Conservation (phyloP, 306 rosid genomes). For the Quercus alba region DNA sequence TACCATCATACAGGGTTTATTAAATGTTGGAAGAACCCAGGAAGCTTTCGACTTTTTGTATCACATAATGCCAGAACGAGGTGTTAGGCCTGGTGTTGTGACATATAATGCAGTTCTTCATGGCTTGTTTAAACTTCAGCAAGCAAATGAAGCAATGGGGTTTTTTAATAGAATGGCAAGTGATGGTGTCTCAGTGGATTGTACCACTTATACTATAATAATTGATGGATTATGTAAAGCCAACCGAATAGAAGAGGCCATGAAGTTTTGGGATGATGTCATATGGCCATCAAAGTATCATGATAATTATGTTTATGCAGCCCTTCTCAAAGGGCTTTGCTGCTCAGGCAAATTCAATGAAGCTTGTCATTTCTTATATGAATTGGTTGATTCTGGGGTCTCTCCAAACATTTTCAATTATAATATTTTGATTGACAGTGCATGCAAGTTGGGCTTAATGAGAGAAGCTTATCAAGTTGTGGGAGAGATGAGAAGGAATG, state of each 20-base stretch:
- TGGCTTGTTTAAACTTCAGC: slow-evolving; percentile 61
- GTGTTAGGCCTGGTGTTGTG: slow-evolving; percentile 59
- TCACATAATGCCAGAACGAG: slow-evolving; percentile 55
- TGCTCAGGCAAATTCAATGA: slow-evolving; percentile 42
- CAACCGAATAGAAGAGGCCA: slow-evolving; percentile 67
- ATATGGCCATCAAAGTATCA: slow-evolving; percentile 84
- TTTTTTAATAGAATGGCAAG: slow-evolving; percentile 42
- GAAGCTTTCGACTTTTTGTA: slow-evolving; percentile 55
- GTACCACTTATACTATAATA: slow-evolving; percentile 56
- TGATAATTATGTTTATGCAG: slow-evolving; percentile 77
- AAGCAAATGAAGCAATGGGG: slow-evolving; percentile 49
- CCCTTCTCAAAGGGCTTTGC: slow-evolving; percentile 77
- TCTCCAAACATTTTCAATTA: no score
- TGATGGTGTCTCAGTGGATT: slow-evolving; percentile 43
- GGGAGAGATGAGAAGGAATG: slow-evolving; percentile 79
- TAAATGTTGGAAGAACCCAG: slow-evolving; percentile 52
- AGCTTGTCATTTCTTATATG: slow-evolving; percentile 27
- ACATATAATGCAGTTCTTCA: slow-evolving; percentile 68
- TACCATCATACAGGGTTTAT: slow-evolving; percentile 59
- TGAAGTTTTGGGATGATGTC: slow-evolving; percentile 70
- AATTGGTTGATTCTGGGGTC: no score
- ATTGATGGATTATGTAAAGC: slow-evolving; percentile 64
- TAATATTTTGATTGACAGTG: no score
- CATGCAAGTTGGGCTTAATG: slow-evolving; percentile 39
- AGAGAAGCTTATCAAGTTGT: slow-evolving; percentile 69